Conservation (phyloP, 169 alveolate genomes). For the Babesia ovis region DNA sequence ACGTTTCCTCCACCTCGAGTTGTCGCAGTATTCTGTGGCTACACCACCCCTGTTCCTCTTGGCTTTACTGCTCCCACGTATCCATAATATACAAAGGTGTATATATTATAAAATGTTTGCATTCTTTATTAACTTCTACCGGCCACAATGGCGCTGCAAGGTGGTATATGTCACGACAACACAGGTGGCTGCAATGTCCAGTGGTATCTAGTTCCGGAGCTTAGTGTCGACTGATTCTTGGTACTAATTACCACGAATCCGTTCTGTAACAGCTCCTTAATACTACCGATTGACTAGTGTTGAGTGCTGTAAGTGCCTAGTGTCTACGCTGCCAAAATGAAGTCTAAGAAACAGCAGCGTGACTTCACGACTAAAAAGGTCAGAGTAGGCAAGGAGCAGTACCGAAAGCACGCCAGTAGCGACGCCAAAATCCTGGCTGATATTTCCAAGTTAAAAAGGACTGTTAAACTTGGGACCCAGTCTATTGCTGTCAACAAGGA, state of each 20-base stretch:
- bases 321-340: conserved; percentile 12
- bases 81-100: no score
- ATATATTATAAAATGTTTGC: no score
- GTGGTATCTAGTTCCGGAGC: background rate
- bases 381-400: conserved; percentile 45
- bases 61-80: no score
- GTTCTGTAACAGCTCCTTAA: no score
- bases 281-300: no score
- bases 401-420: conserved; percentile 38
- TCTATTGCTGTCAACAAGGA: conserved; percentile 63
- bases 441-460: conserved; percentile 32
- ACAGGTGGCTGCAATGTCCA: background rate
- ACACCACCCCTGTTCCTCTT: no score
- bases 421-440: conserved; percentile 58
- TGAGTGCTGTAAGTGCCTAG: no score
- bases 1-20: no score
- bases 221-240: background rate
- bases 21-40: no score
- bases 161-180: background rate
- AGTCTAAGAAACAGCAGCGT: conserved; percentile 5
- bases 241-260: background rate
- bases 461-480: conserved; percentile 51
- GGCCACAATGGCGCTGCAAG: background rate
- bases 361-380: conserved; percentile 43
- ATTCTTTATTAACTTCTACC: no score